These are phyloP conservation scores for Rhodotorula sp. DNA, from an alignment of 1,284 basidiomycete genomes.

Conservation along the genomic window DNA sequence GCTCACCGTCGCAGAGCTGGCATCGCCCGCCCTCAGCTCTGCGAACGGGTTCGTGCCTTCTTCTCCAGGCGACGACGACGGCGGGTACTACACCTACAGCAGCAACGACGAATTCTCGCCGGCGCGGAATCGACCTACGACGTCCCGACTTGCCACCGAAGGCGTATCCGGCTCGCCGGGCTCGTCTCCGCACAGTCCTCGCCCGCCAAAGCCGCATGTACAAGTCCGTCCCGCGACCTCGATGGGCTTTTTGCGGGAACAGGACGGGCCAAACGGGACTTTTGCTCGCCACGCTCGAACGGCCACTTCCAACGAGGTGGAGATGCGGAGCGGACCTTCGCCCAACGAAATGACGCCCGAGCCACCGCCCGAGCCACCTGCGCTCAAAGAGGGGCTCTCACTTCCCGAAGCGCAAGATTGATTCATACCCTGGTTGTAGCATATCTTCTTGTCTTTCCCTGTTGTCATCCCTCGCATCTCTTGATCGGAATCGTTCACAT, in stretches of 20 bases:
- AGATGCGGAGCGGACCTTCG: neutral
- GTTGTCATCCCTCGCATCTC: too few species aligned
- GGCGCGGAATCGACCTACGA: neutral
- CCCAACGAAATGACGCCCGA: neutral
- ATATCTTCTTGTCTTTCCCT: neutral
- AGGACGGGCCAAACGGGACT: neutral
- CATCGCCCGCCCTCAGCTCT: neutral
- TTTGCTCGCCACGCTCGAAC: neutral
- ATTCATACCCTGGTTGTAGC: neutral
- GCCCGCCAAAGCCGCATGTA: slow-evolving; percentile 12
- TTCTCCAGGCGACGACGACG: slow-evolving; percentile 6
- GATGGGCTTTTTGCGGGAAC: slow-evolving; percentile 6
- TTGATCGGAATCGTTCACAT: too few species aligned
- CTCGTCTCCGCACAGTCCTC: neutral
- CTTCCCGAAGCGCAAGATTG: neutral
- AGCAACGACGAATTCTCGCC: slow-evolving; percentile 12
- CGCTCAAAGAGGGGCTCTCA: neutral
- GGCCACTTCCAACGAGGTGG: neutral
- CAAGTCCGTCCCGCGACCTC: slow-evolving; percentile 18
- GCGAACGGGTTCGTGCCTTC: neutral
- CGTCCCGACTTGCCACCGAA: neutral
- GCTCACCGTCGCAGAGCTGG: neutral
- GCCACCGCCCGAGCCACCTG: neutral
- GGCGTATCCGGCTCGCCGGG: neutral
- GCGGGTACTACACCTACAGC: slow-evolving; percentile 21